Evolutionary conservation across 352 stramenopile genomes (phyloP).

Genomic region (Phytophthora megakarya): DNA sequence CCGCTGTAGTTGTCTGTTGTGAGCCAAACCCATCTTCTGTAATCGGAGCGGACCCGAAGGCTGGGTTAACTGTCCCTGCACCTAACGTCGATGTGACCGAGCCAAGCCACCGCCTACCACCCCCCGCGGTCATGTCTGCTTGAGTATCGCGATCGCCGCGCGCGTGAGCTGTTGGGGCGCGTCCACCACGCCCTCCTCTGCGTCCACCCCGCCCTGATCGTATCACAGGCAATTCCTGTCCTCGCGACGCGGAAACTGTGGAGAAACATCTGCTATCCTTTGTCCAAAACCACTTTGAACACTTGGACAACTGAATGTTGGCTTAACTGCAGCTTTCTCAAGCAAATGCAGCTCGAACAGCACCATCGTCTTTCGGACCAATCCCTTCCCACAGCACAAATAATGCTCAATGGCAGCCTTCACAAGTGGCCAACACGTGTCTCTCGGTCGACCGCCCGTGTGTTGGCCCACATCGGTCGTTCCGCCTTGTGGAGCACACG

Average conservation of each 20-base stretch:
- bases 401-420: constrained; percentile 38
- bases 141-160: background rate
- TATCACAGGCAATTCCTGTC: background rate
- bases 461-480: constrained; percentile 62
- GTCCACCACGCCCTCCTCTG: background rate
- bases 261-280: background rate
- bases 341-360: constrained; percentile 37
- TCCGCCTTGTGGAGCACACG: constrained; percentile 21
- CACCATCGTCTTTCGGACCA: constrained; percentile 49
- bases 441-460: constrained; percentile 43
- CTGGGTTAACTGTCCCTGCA: constrained; percentile 31
- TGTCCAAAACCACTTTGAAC: background rate
- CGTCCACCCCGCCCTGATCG: background rate
- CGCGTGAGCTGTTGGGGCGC: background rate
- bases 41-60: constrained; percentile 39
- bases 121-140: constrained; percentile 14
- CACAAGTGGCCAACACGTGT: constrained; percentile 66
- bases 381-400: constrained; percentile 33
- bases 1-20: constrained; percentile 26
- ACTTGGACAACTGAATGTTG: background rate
- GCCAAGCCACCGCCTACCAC: too few species aligned
- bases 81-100: constrained; percentile 51
- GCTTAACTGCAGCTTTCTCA: constrained; percentile 1
- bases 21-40: constrained; percentile 26
- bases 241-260: background rate